These are phyloP conservation scores for Neolentinus lepideus DNA, from an alignment of 1,284 basidiomycete genomes.

Conservation along the genomic window DNA sequence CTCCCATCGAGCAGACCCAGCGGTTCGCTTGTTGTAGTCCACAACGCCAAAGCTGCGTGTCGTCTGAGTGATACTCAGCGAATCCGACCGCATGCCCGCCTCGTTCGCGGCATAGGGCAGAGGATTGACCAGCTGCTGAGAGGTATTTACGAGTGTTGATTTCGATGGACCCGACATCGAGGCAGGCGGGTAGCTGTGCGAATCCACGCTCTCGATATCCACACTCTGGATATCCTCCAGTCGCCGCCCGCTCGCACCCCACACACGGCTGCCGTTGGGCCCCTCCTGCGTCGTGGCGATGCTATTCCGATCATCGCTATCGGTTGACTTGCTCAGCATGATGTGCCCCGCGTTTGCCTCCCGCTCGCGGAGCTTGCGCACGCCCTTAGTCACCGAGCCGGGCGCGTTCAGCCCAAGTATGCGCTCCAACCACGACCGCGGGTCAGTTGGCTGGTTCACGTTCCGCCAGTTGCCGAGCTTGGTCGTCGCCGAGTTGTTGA, in stretches of 20 bases:
- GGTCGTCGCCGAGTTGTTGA: slow-evolving; percentile 86
- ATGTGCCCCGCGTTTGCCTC: slow-evolving; percentile 65
- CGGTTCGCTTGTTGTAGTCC: slow-evolving; percentile 64
- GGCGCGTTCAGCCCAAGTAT: slow-evolving; percentile 63
- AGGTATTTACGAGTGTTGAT: slow-evolving; percentile 8
- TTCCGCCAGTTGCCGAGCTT: slow-evolving; percentile 86
- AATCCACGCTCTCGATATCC: slow-evolving; percentile 61
- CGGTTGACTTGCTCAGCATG: slow-evolving; percentile 37
- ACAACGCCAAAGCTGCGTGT: slow-evolving; percentile 36
- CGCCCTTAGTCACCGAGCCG: slow-evolving; percentile 77
- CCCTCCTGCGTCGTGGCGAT: slow-evolving; percentile 20
- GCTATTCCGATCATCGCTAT: slow-evolving; percentile 22
- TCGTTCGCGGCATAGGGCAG: background rate
- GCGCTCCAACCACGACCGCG: slow-evolving; percentile 70
- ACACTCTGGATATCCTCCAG: slow-evolving; percentile 64
- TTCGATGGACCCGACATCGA: slow-evolving; percentile 4
- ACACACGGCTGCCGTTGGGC: slow-evolving; percentile 28
- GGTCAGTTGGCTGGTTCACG: slow-evolving; percentile 79
- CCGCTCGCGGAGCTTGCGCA: slow-evolving; percentile 76
- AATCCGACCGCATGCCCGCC: background rate
- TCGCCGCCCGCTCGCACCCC: slow-evolving; percentile 36
- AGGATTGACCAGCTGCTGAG: slow-evolving; percentile 4
- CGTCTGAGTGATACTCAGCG: slow-evolving; percentile 12
- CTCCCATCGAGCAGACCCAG: slow-evolving; percentile 85
- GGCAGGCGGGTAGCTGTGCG: slow-evolving; percentile 55